Evolutionary conservation across 192 early-diverging fungal genomes (phyloP).

Genomic region (Coemansia sp.): DNA sequence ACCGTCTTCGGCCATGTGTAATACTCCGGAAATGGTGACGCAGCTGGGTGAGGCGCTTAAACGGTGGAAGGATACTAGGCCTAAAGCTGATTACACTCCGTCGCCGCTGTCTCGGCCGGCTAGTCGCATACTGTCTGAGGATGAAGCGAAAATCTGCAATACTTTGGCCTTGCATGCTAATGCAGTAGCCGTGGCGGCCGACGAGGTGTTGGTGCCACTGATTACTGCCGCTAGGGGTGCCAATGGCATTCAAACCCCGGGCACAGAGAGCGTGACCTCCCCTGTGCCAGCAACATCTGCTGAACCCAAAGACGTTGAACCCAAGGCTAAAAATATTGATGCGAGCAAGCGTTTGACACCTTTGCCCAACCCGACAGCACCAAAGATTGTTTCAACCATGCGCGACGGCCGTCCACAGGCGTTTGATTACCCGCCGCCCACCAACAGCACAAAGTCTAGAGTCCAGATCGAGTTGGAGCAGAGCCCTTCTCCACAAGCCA

Average conservation of each 20-base stretch:
- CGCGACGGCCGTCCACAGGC: slow-evolving; percentile 39
- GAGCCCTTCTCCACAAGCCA: too few species aligned
- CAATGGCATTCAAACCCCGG: too few species aligned
- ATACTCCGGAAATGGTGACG: slow-evolving; percentile 26
- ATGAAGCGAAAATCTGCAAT: slow-evolving; percentile 2
- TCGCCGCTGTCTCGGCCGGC: slow-evolving; percentile 27
- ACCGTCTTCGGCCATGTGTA: slow-evolving; percentile 27
- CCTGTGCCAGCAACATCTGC: background rate
- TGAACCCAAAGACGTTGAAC: slow-evolving; percentile 4
- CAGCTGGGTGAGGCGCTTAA: slow-evolving; percentile 41
- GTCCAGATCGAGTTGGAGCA: too few species aligned
- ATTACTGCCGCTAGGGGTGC: too few species aligned
- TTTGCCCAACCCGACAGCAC: slow-evolving; percentile 47
- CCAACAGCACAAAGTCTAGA: slow-evolving; percentile 4
- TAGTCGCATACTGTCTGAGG: background rate
- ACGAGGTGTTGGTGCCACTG: slow-evolving; percentile 39
- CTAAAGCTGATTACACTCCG: slow-evolving; percentile 5
- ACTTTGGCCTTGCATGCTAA: slow-evolving; percentile 13
- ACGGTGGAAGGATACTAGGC: slow-evolving; percentile 8
- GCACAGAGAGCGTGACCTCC: background rate
- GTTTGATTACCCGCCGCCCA: slow-evolving; percentile 33
- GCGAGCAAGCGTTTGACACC: slow-evolving; percentile 25
- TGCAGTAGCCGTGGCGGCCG: slow-evolving; percentile 10
- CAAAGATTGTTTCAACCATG: slow-evolving; percentile 24
- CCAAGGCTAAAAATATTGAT: slow-evolving; percentile 14